Evolutionary conservation across 73 alveolate genomes (phyloP).

Genomic region (Paramecium sexaurelia): DNA sequence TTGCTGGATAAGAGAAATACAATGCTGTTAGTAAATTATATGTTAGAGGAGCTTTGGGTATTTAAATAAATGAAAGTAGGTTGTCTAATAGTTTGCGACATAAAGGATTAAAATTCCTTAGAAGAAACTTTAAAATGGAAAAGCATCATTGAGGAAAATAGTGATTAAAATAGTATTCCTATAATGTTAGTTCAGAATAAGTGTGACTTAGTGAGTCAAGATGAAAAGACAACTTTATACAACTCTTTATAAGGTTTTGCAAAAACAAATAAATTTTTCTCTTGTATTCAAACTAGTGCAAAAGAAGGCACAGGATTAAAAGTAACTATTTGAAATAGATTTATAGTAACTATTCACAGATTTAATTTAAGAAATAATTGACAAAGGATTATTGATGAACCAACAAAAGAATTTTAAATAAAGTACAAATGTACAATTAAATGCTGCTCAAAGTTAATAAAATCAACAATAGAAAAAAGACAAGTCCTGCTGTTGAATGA

Average conservation of each 20-base stretch:
- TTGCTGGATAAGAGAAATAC: constrained; percentile 67
- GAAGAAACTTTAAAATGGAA: constrained; percentile 65
- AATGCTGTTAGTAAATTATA: constrained; percentile 65
- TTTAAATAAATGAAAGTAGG: not conserved
- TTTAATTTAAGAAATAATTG: constrained; percentile 14
- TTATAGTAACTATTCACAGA: not conserved
- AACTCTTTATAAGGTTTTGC: not conserved
- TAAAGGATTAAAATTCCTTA: constrained; percentile 53
- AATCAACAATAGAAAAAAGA: not conserved
- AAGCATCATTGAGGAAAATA: constrained; percentile 59
- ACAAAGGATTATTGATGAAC: not conserved
- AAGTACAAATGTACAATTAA: constrained; percentile 2
- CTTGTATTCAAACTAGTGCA: constrained; percentile 31
- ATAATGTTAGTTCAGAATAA: constrained; percentile 62
- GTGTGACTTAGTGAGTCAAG: constrained; percentile 27
- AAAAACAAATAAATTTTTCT: not conserved
- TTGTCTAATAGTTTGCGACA: constrained; percentile 60
- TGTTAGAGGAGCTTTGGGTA: constrained; percentile 71
- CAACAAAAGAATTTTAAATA: constrained; percentile 1
- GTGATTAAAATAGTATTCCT: constrained; percentile 59
- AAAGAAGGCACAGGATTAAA: constrained; percentile 25
- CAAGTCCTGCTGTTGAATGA: constrained; percentile 11
- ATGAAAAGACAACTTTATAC: not conserved
- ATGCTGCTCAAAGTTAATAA: not conserved
- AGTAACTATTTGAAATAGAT: not conserved